Percentiles rank a stretch among this genome's conserved stretches.
These are phyloP conservation scores for Blastobotrys malaysiensis DNA, from an alignment of 1,139 yeast genomes.

Conservation along the genomic window DNA sequence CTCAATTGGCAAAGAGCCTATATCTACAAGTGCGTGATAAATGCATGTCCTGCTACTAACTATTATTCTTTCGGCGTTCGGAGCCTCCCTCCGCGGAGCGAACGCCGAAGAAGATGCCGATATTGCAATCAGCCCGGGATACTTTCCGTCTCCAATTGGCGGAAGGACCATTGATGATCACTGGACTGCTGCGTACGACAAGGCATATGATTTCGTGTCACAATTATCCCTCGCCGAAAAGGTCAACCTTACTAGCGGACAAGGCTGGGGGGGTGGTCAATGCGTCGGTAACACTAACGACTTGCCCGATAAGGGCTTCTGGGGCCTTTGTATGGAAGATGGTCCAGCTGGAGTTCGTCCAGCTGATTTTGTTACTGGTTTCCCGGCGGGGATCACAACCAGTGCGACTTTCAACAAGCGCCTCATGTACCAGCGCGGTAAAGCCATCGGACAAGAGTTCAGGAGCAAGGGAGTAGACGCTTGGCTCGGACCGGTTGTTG, in stretches of 20 bases:
- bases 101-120: neutral
- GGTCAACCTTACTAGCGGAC: slow-evolving; percentile 58
- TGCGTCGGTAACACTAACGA: slow-evolving; percentile 62
- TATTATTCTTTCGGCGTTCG: neutral
- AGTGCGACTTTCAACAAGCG: slow-evolving; percentile 55
- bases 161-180: slow-evolving; percentile 6
- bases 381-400: slow-evolving; percentile 55
- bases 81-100: neutral
- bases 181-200: slow-evolving; percentile 21
- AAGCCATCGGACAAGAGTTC: slow-evolving; percentile 54
- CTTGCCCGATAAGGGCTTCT: slow-evolving; percentile 51
- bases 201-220: slow-evolving; percentile 46
- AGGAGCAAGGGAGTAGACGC: slow-evolving; percentile 55
- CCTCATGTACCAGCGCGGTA: slow-evolving; percentile 48
- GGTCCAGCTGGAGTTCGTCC: slow-evolving; percentile 60
- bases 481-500: slow-evolving; percentile 55
- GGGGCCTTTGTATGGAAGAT: slow-evolving; percentile 55
- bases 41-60: neutral
- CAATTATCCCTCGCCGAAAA: slow-evolving; percentile 55
- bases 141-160: slow-evolving; percentile 8
- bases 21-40: neutral
- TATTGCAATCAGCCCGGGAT: slow-evolving; percentile 5
- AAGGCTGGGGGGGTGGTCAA: slow-evolving; percentile 58
- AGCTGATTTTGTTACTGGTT: slow-evolving; percentile 53
- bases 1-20: neutral